These are phyloP conservation scores for Canavalia ensiformis DNA, from an alignment of 306 rosid genomes.

Conservation along the genomic window DNA sequence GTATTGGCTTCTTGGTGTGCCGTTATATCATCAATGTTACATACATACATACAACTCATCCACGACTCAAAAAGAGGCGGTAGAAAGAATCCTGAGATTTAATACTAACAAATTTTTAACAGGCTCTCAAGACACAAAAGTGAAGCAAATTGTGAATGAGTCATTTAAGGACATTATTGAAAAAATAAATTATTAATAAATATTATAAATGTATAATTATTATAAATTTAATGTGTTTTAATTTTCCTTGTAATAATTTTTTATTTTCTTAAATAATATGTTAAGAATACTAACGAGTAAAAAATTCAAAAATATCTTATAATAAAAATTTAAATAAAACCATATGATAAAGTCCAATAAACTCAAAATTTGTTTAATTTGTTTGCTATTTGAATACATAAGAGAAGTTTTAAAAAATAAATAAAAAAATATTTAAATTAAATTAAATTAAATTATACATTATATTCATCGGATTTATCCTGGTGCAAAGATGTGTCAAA, in stretches of 20 bases:
- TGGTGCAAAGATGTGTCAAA: neutral
- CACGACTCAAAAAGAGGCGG: too few relatives aligned
- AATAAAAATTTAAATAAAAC: neutral
- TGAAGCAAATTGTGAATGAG: neutral
- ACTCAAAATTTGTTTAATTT: neutral
- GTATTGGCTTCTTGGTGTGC: neutral
- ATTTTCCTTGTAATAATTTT: too few relatives aligned
- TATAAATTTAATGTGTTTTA: too few relatives aligned
- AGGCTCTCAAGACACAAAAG: neutral
- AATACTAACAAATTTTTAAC: neutral
- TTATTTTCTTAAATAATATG: too few relatives aligned
- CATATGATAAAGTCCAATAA: neutral
- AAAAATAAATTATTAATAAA: neutral
- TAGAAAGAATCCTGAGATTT: neutral
- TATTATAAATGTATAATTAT: too few relatives aligned
- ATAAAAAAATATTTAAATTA: neutral
- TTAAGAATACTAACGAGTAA: too few relatives aligned
- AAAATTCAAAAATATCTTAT: neutral
- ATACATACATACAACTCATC: too few relatives aligned
- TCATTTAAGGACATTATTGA: too few relatives aligned
- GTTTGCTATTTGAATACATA: neutral
- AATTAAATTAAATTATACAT: neutral
- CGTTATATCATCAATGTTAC: neutral
- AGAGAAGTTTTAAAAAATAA: neutral
- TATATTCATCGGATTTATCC: neutral